These are phyloP conservation scores for Lachnellula cervina DNA, from an alignment of 2,329 filamentous ascomycete genomes.

Conservation along the genomic window DNA sequence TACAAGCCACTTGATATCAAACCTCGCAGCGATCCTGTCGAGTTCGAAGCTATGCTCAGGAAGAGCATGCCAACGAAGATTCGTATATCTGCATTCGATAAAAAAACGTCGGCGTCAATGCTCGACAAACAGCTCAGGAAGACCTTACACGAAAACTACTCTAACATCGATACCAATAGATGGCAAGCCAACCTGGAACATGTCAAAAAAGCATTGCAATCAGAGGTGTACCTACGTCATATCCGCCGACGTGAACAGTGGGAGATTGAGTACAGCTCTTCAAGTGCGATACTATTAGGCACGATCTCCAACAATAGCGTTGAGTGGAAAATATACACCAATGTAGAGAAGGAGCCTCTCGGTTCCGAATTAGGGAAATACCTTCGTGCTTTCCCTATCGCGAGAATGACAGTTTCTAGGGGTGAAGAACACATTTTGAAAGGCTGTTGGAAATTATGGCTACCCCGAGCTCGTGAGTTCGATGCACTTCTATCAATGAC, in stretches of 20 bases:
- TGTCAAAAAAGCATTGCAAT: conserved; percentile 30
- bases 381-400: conserved; percentile 40
- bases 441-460: conserved; percentile 42
- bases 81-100: conserved; percentile 27
- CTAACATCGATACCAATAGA: conserved; percentile 19
- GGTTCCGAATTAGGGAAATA: conserved; percentile 37
- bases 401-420: conserved; percentile 37
- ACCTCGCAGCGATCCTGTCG: conserved; percentile 35
- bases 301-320: conserved; percentile 29
- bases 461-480: conserved; percentile 35
- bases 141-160: conserved; percentile 2
- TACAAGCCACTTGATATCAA: conserved; percentile 19
- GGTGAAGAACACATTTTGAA: conserved; percentile 27
- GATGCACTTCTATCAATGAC: conserved; percentile 36
- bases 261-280: conserved; percentile 39
- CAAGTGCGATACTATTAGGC: conserved; percentile 37
- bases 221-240: conserved; percentile 31
- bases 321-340: conserved; percentile 45
- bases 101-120: conserved; percentile 5
- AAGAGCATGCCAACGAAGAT: conserved; percentile 39
- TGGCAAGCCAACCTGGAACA: conserved; percentile 33
- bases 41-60: conserved; percentile 42
- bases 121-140: no score
- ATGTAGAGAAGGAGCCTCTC: conserved; percentile 29
- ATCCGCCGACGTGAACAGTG: conserved; percentile 35